Conservation (phyloP, 2,329 filamentous ascomycete genomes). For the Emmonsia crescens region DNA sequence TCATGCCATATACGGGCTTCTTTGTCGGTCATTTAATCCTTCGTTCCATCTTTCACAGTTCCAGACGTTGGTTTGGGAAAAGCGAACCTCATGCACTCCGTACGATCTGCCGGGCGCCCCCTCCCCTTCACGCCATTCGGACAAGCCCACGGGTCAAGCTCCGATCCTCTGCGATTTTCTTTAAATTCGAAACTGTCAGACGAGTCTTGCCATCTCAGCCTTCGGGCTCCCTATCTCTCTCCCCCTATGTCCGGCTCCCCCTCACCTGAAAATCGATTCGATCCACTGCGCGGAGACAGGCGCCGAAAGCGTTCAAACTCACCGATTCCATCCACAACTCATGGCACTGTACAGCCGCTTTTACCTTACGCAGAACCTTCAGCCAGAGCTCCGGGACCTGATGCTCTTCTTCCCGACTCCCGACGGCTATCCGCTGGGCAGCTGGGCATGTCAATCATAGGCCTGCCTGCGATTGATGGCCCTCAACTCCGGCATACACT, state of each 20-base stretch:
- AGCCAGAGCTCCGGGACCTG: slow-evolving; percentile 2
- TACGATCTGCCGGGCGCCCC: slow-evolving; percentile 11
- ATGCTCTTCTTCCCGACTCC: background rate
- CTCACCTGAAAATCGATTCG: slow-evolving; percentile 18
- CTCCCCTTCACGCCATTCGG: slow-evolving; percentile 12
- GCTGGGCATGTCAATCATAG: background rate
- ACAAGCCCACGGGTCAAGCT: slow-evolving; percentile 17
- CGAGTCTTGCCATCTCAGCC: slow-evolving; percentile 13
- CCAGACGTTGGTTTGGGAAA: background rate
- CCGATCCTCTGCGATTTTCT: slow-evolving; percentile 18
- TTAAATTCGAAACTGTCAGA: slow-evolving; percentile 19
- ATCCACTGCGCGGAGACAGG: slow-evolving; percentile 18
- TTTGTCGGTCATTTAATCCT: slow-evolving; percentile 1
- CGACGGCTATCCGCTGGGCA: background rate
- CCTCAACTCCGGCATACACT: slow-evolving; percentile 11
- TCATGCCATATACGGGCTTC: slow-evolving; percentile 3
- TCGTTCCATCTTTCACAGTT: background rate
- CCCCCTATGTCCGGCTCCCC: slow-evolving; percentile 27
- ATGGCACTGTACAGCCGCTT: slow-evolving; percentile 3
- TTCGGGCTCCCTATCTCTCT: slow-evolving; percentile 21
- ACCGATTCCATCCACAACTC: slow-evolving; percentile 8
- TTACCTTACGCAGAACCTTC: slow-evolving; percentile 9
- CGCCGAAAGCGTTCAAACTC: slow-evolving; percentile 19
- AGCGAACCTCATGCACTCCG: slow-evolving; percentile 13
- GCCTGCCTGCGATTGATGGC: slow-evolving; percentile 3